phyloP scores from a whole-genome alignment of 1,284 basidiomycete species.

The Rhodotorula sp. region DNA sequence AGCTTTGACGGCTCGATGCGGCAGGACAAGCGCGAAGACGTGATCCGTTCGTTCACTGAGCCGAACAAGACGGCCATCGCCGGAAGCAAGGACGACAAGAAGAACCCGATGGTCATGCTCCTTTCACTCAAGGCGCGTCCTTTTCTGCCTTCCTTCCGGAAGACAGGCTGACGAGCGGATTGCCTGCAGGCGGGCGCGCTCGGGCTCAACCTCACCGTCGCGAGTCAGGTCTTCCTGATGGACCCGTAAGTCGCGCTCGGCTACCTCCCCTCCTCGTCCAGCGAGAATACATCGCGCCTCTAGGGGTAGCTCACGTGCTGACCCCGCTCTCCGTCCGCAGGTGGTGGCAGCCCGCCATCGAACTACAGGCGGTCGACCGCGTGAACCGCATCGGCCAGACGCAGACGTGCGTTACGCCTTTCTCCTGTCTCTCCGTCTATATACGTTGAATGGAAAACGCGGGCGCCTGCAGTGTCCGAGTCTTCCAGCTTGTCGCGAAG shows the following conservation, averaged over 20 bases:
- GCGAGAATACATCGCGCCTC: no score
- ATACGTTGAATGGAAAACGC: background rate
- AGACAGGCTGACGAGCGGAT: background rate
- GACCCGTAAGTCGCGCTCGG: constrained; percentile 32
- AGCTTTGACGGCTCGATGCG: constrained; percentile 46
- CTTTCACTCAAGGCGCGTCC: constrained; percentile 41
- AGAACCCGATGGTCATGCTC: constrained; percentile 45
- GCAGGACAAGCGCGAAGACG: constrained; percentile 42
- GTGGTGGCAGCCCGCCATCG: constrained; percentile 44
- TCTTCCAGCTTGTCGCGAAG: constrained; percentile 48
- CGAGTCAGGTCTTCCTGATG: constrained; percentile 42
- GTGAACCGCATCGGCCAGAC: constrained; percentile 51
- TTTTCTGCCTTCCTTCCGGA: no score
- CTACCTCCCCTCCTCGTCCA: background rate
- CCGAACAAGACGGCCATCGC: constrained; percentile 28
- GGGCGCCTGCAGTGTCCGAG: constrained; percentile 25
- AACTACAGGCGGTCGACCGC: constrained; percentile 48
- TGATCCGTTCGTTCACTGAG: constrained; percentile 40
- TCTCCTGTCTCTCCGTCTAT: no score
- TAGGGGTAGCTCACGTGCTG: background rate
- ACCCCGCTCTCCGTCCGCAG: background rate
- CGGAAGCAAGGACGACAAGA: constrained; percentile 30
- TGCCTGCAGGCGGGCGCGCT: constrained; percentile 33
- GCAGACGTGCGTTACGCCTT: constrained; percentile 14
- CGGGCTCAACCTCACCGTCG: constrained; percentile 39